phyloP scores from a whole-genome alignment of 805 yeast genomes.

The Komagataella ulmi region DNA sequence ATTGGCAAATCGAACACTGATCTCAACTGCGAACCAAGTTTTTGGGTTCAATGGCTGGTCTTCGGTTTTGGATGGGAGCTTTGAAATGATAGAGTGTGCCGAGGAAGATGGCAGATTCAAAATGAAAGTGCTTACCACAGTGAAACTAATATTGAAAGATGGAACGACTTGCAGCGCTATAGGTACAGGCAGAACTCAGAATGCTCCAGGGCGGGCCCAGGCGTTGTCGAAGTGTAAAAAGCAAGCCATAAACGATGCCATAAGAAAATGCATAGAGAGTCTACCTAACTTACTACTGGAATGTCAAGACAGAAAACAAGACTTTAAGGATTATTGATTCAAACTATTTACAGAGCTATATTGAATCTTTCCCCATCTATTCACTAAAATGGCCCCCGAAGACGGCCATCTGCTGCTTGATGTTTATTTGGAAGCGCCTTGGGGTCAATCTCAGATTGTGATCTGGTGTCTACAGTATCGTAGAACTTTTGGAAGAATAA shows the following conservation, averaged over 20 bases:
- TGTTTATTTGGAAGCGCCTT: not conserved
- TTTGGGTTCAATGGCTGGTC: slow-evolving; percentile 45
- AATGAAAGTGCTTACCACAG: slow-evolving; percentile 13
- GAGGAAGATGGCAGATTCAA: slow-evolving; percentile 9
- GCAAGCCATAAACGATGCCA: slow-evolving; percentile 32
- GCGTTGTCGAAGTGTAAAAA: slow-evolving; percentile 28
- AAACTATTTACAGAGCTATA: not conserved
- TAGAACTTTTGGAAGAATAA: slow-evolving; percentile 18
- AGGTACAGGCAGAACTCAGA: slow-evolving; percentile 26
- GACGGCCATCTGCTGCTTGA: not conserved
- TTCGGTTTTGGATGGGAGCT: slow-evolving; percentile 17
- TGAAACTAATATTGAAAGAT: slow-evolving; percentile 26
- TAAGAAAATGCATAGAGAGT: slow-evolving; percentile 26
- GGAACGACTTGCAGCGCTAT: slow-evolving; percentile 23
- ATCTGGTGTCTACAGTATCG: slow-evolving; percentile 2
- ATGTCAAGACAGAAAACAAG: slow-evolving; percentile 10
- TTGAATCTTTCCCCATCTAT: not conserved
- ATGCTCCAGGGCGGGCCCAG: slow-evolving; percentile 19
- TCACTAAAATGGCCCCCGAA: not conserved
- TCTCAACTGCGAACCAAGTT: slow-evolving; percentile 28
- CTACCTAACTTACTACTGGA: slow-evolving; percentile 16
- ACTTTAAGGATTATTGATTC: not conserved
- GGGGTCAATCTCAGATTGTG: not conserved
- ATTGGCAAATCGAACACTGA: slow-evolving; percentile 10
- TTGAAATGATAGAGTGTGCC: slow-evolving; percentile 7